Conservation (phyloP, 306 rosid species). For the Lagenaria siceraria region DNA sequence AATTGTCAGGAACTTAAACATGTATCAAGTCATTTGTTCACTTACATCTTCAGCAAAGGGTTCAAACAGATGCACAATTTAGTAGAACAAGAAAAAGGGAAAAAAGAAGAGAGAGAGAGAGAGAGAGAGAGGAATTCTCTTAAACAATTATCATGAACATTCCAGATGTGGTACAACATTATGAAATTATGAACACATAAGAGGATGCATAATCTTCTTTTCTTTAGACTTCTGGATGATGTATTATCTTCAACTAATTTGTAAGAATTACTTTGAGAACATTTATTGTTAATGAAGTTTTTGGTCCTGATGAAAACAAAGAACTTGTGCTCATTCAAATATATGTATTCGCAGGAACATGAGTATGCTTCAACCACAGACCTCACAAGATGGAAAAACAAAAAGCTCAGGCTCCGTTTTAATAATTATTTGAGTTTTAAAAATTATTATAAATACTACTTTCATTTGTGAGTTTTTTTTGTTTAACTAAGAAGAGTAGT, state of each 20-base stretch:
- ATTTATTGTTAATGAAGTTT: background rate
- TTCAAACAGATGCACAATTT: background rate
- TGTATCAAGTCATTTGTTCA: background rate
- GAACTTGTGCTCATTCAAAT: background rate
- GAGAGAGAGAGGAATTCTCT: background rate
- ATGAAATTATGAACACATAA: background rate
- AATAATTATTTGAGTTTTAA: background rate
- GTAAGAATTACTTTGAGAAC: background rate
- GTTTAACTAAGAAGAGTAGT: too few species aligned
- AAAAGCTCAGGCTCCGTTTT: background rate
- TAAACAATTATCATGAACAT: background rate
- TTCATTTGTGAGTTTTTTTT: too few species aligned
- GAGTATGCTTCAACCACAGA: background rate
- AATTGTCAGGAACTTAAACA: conserved; percentile 5
- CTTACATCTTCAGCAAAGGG: background rate
- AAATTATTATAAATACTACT: too few species aligned
- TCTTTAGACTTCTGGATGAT: background rate
- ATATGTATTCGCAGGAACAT: background rate
- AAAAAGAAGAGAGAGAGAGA: background rate
- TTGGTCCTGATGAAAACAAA: background rate
- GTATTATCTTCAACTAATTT: background rate
- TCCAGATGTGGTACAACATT: background rate
- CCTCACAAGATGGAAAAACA: background rate
- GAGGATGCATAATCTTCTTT: background rate
- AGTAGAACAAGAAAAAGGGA: background rate